Conservation (phyloP, 2,329 filamentous ascomycete species). For the Penicillium sp. region DNA sequence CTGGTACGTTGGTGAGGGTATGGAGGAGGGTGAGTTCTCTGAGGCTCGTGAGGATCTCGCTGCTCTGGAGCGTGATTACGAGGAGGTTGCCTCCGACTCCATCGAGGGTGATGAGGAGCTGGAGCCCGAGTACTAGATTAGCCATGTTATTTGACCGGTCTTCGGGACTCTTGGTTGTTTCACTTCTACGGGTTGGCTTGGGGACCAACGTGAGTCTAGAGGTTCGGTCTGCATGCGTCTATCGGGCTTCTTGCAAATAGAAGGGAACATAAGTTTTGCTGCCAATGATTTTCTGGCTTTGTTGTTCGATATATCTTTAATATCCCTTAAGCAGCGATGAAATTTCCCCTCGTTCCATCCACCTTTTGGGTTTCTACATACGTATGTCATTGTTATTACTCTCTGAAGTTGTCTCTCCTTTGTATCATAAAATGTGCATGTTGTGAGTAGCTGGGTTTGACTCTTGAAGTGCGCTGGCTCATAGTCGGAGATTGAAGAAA, state of each 20-base stretch:
- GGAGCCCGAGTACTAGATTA: constrained; percentile 80
- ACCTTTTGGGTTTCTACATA: constrained; percentile 16
- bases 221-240: constrained; percentile 27
- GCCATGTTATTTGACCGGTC: constrained; percentile 23
- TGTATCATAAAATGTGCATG: background rate
- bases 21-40: constrained; percentile 99
- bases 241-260: constrained; percentile 38
- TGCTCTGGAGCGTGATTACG: constrained; percentile 96
- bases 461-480: background rate
- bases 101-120: constrained; percentile 76
- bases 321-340: constrained; percentile 42
- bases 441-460: background rate
- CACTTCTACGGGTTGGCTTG: constrained; percentile 25
- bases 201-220: constrained; percentile 25
- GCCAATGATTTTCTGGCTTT: constrained; percentile 36
- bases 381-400: constrained; percentile 27
- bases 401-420: constrained; percentile 1
- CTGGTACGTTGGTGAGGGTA: constrained; percentile 99
- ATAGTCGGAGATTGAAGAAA: background rate
- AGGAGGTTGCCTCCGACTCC: constrained; percentile 95
- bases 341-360: constrained; percentile 37
- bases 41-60: constrained; percentile 98
- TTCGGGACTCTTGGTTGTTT: constrained; percentile 20
- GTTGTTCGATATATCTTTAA: constrained; percentile 44
- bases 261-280: constrained; percentile 40